Percentiles rank a stretch among this genome's conserved stretches.
These are phyloP conservation scores for Proteromonas lacertae DNA, from an alignment of 352 stramenopile genomes.

Conservation along the genomic window DNA sequence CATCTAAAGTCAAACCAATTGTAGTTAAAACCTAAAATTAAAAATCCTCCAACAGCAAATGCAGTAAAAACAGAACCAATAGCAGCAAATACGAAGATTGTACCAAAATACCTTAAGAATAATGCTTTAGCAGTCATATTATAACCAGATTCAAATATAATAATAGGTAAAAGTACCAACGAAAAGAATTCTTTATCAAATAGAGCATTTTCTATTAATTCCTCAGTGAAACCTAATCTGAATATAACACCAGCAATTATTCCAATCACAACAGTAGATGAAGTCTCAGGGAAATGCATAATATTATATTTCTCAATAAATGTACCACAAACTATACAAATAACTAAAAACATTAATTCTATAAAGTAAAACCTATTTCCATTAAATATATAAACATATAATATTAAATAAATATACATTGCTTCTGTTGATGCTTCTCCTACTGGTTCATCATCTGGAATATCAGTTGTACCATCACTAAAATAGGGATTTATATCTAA, in stretches of 20 bases:
- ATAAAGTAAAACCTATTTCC: too few species aligned
- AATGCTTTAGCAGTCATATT: neutral
- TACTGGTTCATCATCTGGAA: too few species aligned
- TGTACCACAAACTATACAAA: constrained; percentile 51
- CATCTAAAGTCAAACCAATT: constrained; percentile 37
- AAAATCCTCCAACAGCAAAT: constrained; percentile 10
- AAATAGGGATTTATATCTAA: too few species aligned
- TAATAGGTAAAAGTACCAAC: neutral
- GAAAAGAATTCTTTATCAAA: neutral
- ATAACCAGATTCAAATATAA: too few species aligned
- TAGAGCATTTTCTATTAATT: neutral
- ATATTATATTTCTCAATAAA: constrained; percentile 50
- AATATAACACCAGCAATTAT: constrained; percentile 29
- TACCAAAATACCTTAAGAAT: neutral
- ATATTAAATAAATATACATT: too few species aligned
- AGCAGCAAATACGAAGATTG: neutral
- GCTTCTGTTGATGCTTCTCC: too few species aligned
- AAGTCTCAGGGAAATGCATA: constrained; percentile 45
- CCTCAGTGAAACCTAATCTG: constrained; percentile 4
- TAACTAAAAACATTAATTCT: constrained; percentile 37
- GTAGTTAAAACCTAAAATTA: constrained; percentile 65
- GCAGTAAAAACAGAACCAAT: neutral
- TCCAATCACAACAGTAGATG: constrained; percentile 49
- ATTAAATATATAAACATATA: too few species aligned
- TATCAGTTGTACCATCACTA: too few species aligned